phyloP scores from a whole-genome alignment of 2,329 filamentous ascomycete species.

The Alternaria alternata region DNA sequence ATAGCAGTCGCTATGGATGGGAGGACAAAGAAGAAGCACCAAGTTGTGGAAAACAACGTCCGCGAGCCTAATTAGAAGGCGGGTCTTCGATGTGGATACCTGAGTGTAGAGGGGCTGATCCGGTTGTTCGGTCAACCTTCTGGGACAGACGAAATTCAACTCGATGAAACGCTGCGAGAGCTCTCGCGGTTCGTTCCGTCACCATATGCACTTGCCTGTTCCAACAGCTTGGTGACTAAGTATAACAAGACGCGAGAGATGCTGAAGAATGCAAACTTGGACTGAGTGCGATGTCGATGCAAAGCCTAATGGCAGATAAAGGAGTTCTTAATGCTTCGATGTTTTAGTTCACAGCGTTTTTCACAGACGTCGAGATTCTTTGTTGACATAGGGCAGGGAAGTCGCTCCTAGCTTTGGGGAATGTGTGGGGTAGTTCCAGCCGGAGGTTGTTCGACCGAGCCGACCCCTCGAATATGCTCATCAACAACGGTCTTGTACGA shows the following conservation, averaged over 20 bases:
- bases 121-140: neutral
- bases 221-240: neutral
- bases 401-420: neutral
- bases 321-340: no score
- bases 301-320: no score
- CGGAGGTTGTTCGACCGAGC: neutral
- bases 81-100: neutral
- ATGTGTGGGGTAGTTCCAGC: neutral
- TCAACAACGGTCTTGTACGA: neutral
- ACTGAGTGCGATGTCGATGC: no score
- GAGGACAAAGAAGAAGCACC: neutral
- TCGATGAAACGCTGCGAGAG: neutral
- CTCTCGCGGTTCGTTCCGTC: neutral
- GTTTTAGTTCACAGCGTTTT: no score
- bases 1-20: neutral
- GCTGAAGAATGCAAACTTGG: neutral
- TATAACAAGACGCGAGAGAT: neutral
- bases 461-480: neutral
- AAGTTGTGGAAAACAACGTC: neutral
- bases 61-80: neutral
- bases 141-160: rapidly evolving
- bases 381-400: no score
- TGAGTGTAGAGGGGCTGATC: neutral
- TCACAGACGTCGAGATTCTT: no score
- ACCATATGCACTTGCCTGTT: neutral